Percentiles rank a stretch among this genome's conserved stretches.
Evolutionary conservation across 148 eudicot species (phyloP).

Genomic region (Rhododendron kiyosumense): DNA sequence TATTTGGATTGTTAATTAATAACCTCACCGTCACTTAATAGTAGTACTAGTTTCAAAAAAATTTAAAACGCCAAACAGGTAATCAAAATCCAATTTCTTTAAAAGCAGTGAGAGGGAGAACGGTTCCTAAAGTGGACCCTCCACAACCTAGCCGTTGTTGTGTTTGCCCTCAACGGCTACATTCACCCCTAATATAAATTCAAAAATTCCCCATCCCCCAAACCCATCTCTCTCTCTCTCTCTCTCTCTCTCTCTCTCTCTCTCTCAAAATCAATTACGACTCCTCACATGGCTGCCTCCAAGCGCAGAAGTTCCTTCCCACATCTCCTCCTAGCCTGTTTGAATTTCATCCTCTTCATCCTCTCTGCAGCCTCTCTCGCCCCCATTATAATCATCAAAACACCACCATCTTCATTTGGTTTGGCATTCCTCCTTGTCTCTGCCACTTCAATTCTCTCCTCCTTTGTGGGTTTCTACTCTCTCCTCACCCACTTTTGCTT

Average conservation of each 20-base stretch:
- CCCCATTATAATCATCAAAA: slow-evolving; percentile 49
- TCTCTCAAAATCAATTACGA: neutral
- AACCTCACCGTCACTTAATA: neutral
- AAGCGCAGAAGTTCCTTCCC: slow-evolving; percentile 53
- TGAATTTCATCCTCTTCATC: slow-evolving; percentile 52
- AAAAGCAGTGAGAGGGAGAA: slow-evolving; percentile 3
- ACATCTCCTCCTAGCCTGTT: slow-evolving; percentile 41
- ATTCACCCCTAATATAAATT: slow-evolving; percentile 14
- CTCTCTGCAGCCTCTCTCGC: slow-evolving; percentile 52
- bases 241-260: neutral
- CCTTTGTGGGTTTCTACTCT: slow-evolving; percentile 61
- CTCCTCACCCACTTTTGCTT: slow-evolving; percentile 55
- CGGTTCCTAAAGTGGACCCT: slow-evolving; percentile 12
- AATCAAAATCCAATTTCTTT: neutral
- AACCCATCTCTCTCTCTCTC: slow-evolving; percentile 1
- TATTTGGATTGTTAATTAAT: neutral
- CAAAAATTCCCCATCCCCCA: slow-evolving; percentile 4
- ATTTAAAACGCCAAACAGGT: neutral
- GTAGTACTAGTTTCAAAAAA: neutral
- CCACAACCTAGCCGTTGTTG: slow-evolving; percentile 27
- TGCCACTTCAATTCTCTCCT: slow-evolving; percentile 42
- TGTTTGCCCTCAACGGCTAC: slow-evolving; percentile 1
- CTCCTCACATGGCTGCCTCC: slow-evolving; percentile 38
- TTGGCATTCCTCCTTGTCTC: slow-evolving; percentile 48
- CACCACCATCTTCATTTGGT: slow-evolving; percentile 63